These are phyloP conservation scores for Leucocoprinus leucothites DNA, from an alignment of 768 basidiomycete genomes.

Conservation along the genomic window DNA sequence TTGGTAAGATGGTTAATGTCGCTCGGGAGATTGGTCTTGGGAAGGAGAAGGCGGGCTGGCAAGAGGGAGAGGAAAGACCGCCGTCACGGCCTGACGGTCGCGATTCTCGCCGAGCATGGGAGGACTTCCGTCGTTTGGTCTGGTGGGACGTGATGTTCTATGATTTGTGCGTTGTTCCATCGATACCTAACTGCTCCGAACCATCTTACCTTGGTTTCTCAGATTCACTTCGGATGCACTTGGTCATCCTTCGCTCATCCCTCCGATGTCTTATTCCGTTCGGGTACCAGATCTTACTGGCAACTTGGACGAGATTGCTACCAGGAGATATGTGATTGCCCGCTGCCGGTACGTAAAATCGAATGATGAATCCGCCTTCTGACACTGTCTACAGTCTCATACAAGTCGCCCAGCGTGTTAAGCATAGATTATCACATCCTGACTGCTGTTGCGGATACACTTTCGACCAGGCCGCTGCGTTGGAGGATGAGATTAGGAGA, in stretches of 20 bases:
- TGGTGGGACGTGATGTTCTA: conserved; percentile 84
- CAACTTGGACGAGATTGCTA: conserved; percentile 5
- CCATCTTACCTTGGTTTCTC: conserved; percentile 8
- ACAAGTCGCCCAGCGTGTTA: conserved; percentile 59
- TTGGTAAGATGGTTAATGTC: conserved; percentile 67
- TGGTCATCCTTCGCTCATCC: conserved; percentile 59
- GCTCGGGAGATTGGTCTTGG: conserved; percentile 64
- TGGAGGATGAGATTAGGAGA: conserved; percentile 53
- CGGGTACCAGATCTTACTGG: conserved; percentile 50
- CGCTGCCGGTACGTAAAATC: conserved; percentile 18
- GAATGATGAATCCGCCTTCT: background rate
- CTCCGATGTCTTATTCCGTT: conserved; percentile 52
- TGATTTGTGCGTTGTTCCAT: conserved; percentile 57
- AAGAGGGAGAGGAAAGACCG: conserved; percentile 17
- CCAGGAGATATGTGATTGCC: conserved; percentile 8
- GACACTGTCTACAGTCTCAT: conserved; percentile 42
- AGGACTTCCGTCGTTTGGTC: conserved; percentile 36
- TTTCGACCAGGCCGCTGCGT: conserved; percentile 57
- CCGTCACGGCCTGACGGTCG: background rate
- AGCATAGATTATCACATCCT: conserved; percentile 43
- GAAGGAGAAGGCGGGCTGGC: conserved; percentile 49
- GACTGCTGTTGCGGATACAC: conserved; percentile 44
- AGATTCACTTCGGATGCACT: conserved; percentile 72
- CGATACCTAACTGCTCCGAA: conserved; percentile 3
- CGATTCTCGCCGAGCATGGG: conserved; percentile 5